Base-by-base conservation (phyloP, 495 filamentous ascomycete species). In the Gamarada debralockiae region DNA sequence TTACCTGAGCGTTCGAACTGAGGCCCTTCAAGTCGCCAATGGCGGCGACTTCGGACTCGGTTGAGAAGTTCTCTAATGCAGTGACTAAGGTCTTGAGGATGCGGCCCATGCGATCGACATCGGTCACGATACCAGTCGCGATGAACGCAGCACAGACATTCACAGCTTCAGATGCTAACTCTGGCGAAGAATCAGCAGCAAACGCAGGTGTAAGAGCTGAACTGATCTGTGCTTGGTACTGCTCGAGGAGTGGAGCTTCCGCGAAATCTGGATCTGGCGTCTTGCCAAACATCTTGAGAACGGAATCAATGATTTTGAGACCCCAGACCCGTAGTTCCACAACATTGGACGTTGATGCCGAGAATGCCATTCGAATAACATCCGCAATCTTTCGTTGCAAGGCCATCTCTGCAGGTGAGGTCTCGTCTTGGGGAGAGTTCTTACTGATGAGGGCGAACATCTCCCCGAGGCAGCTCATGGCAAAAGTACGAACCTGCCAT, bases 91-190 rank as follows among this genome's bases (percentile, higher is more conserved):
- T 84, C 69, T 92, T 96, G 29, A 99, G 72, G 43, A 99, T 99
- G 48, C 93, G 80, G 18, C 93, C 93, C 93, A 99, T 99, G 4
- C 95, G 84, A 55, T 99, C 93, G 25, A 99, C 84, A 70, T 97
- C 92, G 2, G 89, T 97, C 18, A 99, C 95, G 47, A 99, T 96
- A 15, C 93, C 95, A 0, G 92, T 96, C 2, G 92, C 86, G 63
- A 99, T 92, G 67, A 99, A 99, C 0, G 85, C 87, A 18, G 90
- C 95, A 53, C 93, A 97, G n/a, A 99, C 95, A 65, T 95, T 95
- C 41, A 99, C 89, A 31, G 93, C 93, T 57, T 95, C 91, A 1
- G 93, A 86, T 17, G 93, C 93, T 5, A 99, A 75, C 65, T 97
- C 95, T 1, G 93, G 91, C 3, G 92, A 97, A 2, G 93, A 97